Percentiles rank a stretch among this genome's conserved stretches.
Conservation (phyloP, 495 filamentous ascomycete species). For the Aspergillus saccharolyticus region DNA sequence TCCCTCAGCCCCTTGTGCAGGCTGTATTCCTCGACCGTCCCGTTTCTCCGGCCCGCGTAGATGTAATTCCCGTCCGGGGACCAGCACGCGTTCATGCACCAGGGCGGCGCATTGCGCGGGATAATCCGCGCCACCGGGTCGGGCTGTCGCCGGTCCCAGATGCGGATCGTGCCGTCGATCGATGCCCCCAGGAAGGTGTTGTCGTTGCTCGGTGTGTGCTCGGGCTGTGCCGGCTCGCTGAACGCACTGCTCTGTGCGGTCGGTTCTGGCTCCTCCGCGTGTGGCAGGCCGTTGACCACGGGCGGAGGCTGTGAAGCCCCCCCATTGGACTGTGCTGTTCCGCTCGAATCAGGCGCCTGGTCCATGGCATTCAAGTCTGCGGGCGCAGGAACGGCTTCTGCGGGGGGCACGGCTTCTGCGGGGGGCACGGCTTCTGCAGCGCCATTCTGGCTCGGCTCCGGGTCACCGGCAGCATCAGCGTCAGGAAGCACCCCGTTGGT, state of each 20-base stretch:
- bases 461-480: slow-evolving; percentile 34
- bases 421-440: slow-evolving; percentile 9
- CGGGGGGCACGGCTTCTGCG: not conserved
- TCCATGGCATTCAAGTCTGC: slow-evolving; percentile 7
- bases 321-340: slow-evolving; percentile 19
- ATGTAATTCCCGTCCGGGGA: slow-evolving; percentile 92
- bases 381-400: slow-evolving; percentile 9
- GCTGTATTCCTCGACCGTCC: slow-evolving; percentile 90
- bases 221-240: slow-evolving; percentile 25
- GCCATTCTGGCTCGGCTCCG: slow-evolving; percentile 26
- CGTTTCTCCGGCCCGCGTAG: slow-evolving; percentile 87
- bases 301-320: slow-evolving; percentile 22
- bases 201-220: slow-evolving; percentile 45
- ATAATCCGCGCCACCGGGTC: slow-evolving; percentile 73
- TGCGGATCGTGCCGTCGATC: slow-evolving; percentile 78
- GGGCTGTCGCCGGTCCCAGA: slow-evolving; percentile 84
- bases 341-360: slow-evolving; percentile 14
- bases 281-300: slow-evolving; percentile 46
- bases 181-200: slow-evolving; percentile 81
- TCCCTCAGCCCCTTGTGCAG: slow-evolving; percentile 75
- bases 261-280: slow-evolving; percentile 43
- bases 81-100: slow-evolving; percentile 99
- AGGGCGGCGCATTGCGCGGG: slow-evolving; percentile 74
- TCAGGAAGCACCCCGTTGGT: slow-evolving; percentile 52
- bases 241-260: slow-evolving; percentile 27